Evolutionary conservation across 148 eudicot species (phyloP).

Genomic region (Rheum nobile): DNA sequence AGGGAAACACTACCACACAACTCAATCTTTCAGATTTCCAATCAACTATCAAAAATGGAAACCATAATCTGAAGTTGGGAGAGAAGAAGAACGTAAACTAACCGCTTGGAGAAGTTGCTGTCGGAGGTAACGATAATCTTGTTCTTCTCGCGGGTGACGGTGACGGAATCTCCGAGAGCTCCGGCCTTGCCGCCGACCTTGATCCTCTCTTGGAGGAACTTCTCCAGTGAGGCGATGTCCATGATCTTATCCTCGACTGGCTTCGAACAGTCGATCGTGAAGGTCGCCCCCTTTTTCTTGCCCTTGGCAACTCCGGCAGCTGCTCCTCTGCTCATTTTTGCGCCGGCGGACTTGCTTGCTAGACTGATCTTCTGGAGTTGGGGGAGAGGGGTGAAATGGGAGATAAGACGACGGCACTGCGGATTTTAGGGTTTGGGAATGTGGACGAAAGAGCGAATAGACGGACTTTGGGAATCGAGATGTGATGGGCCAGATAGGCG

Average conservation of each 20-base stretch:
- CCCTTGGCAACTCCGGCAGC: constrained; percentile 34
- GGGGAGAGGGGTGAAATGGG: background rate
- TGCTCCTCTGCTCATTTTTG: constrained; percentile 38
- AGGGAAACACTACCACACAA: too few relatives aligned
- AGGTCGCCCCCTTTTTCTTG: constrained; percentile 52
- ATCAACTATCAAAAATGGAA: background rate
- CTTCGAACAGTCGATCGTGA: constrained; percentile 54
- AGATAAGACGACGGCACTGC: background rate
- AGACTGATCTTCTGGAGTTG: background rate
- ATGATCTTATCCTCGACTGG: constrained; percentile 75
- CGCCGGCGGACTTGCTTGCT: background rate
- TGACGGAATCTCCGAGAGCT: constrained; percentile 56
- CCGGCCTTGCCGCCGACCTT: constrained; percentile 74
- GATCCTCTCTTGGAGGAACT: constrained; percentile 66
- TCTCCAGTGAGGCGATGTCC: constrained; percentile 68
- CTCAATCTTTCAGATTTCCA: background rate
- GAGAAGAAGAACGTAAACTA: background rate
- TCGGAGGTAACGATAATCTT: constrained; percentile 55
- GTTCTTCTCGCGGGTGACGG: constrained; percentile 56
- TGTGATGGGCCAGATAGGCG: background rate
- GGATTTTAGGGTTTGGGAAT: background rate
- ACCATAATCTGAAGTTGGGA: background rate
- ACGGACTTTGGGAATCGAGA: background rate
- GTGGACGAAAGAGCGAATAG: background rate
- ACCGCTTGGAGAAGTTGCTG: constrained; percentile 57